Base-by-base conservation (phyloP, 1,284 basidiomycete genomes). In the Irpex sp. region DNA sequence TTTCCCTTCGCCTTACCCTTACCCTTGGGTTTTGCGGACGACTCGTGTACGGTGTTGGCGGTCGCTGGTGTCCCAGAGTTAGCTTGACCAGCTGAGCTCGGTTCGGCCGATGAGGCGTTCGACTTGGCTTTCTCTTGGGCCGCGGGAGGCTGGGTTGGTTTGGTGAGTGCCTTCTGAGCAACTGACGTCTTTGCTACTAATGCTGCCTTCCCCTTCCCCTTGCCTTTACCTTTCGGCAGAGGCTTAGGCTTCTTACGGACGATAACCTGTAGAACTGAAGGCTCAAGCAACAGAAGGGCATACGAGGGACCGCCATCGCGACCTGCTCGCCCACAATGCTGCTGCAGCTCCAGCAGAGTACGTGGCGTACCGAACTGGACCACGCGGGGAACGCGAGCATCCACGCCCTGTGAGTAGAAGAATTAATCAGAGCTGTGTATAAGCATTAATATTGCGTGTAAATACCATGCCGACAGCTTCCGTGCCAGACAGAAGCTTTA, bases 311-410 rank as follows among this genome's bases (percentile, higher is more conserved):
- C 5, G 2, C 66, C 67, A 5, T 60, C 62, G n/a, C 70, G 65
- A 11, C 64, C 69, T 1, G 65, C 67, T 37, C 64, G 60, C 2
- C 57, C 60, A 11, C 37, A 21, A 19, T 61, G 64, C 51, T 69
- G 67, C 5, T 66, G 38, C 65, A 63, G 67, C 4, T 62, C 63
- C 2, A 47, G 59, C 36, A 69, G 47, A 2, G 64, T 64, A 11
- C 15, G 13, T 6, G 65, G 62, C 4, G 60, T 44, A 13, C 60
- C 63, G 48, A 67, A 64, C 57, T 69, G 67, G 0, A 64, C 37
- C 11, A 66, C 63, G 13, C 64, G 59, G 6, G n/a, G 34, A 6
- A 69, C 63, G 31, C 69, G 63, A 57, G 68, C 67, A 47, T 69
- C 67, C 8, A 66, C 5, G 44, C 61, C 61, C 61, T 59, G 40